phyloP scores from a whole-genome alignment of 352 stramenopile species.

The Paralagenidium karlingii region DNA sequence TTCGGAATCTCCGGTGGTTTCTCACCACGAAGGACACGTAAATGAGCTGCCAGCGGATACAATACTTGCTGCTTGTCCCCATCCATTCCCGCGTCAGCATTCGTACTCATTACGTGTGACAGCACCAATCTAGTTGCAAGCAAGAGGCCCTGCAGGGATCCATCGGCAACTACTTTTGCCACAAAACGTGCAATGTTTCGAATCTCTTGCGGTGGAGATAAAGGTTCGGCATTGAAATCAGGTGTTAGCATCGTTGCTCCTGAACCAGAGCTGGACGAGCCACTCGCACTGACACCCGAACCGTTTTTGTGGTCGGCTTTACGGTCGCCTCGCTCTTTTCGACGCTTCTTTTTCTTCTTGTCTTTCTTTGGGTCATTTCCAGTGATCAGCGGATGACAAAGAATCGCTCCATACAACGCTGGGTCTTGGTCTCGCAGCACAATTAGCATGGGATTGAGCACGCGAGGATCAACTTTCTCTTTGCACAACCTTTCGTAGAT shows the following conservation, averaged over 20 bases:
- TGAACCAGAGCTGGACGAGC: not conserved
- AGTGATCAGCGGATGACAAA: conserved; percentile 74
- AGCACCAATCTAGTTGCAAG: conserved; percentile 61
- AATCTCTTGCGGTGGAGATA: conserved; percentile 37
- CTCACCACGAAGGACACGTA: conserved; percentile 61
- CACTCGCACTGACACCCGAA: conserved; percentile 11
- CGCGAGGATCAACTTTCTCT: conserved; percentile 58
- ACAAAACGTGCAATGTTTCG: conserved; percentile 66
- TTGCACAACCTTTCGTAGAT: conserved; percentile 39
- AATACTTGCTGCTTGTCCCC: conserved; percentile 1
- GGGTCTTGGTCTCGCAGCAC: conserved; percentile 71
- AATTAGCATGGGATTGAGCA: conserved; percentile 65
- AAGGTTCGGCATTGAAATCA: conserved; percentile 42
- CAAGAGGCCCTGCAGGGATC: conserved; percentile 58
- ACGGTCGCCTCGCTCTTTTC: conserved; percentile 64
- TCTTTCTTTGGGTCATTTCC: conserved; percentile 67
- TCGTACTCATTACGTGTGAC: conserved; percentile 19
- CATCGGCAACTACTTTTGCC: conserved; percentile 57
- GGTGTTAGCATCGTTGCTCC: conserved; percentile 41
- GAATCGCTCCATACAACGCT: conserved; percentile 68
- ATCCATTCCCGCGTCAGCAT: not conserved
- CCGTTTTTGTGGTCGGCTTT: conserved; percentile 43
- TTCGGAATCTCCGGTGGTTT: conserved; percentile 34
- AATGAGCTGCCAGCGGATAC: conserved; percentile 49
- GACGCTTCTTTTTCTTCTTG: conserved; percentile 77